Conservation (phyloP, 2,329 filamentous ascomycete genomes). For the Talaromyces sp. region DNA sequence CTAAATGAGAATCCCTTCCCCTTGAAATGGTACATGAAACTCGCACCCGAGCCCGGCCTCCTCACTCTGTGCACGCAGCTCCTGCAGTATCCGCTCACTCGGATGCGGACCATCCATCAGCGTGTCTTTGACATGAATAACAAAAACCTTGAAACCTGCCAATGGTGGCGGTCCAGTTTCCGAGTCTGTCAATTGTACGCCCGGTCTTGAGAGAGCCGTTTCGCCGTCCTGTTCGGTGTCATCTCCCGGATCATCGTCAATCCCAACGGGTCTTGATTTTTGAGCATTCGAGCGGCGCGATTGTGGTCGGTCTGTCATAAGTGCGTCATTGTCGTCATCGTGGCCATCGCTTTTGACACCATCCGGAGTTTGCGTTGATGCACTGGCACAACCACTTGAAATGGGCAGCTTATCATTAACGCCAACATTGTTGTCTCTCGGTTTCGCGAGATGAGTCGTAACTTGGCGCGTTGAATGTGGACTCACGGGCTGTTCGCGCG, state of each 20-base stretch:
- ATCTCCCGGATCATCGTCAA: not conserved
- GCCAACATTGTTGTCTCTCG: not conserved
- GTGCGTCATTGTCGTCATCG: not conserved
- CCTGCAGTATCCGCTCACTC: conserved; percentile 64
- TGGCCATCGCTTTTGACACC: not conserved
- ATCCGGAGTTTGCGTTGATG: conserved; percentile 6
- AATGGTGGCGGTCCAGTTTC: conserved; percentile 49
- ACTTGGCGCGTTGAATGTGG: conserved; percentile 25
- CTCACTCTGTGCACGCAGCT: conserved; percentile 65
- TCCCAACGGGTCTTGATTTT: not conserved
- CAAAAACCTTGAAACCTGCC: conserved; percentile 70
- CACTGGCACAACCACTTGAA: conserved; percentile 1
- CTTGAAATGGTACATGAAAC: conserved; percentile 68
- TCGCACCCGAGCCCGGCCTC: conserved; percentile 69
- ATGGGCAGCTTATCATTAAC: not conserved
- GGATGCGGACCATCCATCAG: conserved; percentile 66
- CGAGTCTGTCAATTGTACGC: not conserved
- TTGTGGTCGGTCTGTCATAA: not conserved
- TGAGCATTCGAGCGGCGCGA: not conserved
- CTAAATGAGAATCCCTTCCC: conserved; percentile 50
- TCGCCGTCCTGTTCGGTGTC: not conserved
- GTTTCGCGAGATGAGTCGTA: conserved; percentile 16
- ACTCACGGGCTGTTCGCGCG: conserved; percentile 25
- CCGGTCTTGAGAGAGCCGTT: not conserved
- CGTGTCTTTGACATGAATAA: conserved; percentile 92